Evolutionary conservation across 2,329 filamentous ascomycete genomes (phyloP), one percentile per base, ranked within the genome.

Genomic region (Exserohilum turcica): DNA sequence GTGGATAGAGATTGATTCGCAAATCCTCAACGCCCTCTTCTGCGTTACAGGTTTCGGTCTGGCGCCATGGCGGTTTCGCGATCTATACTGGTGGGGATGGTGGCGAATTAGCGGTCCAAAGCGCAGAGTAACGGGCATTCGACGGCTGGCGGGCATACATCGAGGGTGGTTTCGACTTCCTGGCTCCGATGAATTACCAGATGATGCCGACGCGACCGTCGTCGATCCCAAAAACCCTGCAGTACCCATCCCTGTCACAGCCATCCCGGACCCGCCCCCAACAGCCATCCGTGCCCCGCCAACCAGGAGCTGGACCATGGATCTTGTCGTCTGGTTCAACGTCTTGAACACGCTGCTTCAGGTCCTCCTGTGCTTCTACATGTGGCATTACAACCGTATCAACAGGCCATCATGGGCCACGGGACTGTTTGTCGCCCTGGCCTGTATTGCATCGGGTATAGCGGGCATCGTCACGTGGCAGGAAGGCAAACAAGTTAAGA

Each of bases 31-130:
- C 66, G 88, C 83, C 0, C 82, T 96, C 1, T 96, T 96, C 80
- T 94, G 90, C 74, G 86, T 95, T 6, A 93, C 91, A 1, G 91
- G 87, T 1, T 93, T 95, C 61, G 91, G 91, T 0, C 80, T 94
- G 10, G 87, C 89, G 1, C 91, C 91, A 0, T 96, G 91, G 91
- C 84, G 91, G 28, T 89, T 92, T 63, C 82, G 91, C 28, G 91
- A 96, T 70, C 76, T 91, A 8, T 94, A 87, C 71, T 91, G 85
- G 69, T 79, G 92, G 29, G 73, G 89, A 43, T 80, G 82, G 65
- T 94, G 72, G 73, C 68, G 72, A 37, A 83, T 75, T 81, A 90
- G 19, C 43, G 80, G 50, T 76, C 84, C 45, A 68, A 81, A 65
- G 42, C 70, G 67, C 49, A 69, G 63, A 29, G 57, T 64, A 24